phyloP scores from a whole-genome alignment of 2,329 filamentous ascomycete genomes.

The Trichoderma sp. region DNA sequence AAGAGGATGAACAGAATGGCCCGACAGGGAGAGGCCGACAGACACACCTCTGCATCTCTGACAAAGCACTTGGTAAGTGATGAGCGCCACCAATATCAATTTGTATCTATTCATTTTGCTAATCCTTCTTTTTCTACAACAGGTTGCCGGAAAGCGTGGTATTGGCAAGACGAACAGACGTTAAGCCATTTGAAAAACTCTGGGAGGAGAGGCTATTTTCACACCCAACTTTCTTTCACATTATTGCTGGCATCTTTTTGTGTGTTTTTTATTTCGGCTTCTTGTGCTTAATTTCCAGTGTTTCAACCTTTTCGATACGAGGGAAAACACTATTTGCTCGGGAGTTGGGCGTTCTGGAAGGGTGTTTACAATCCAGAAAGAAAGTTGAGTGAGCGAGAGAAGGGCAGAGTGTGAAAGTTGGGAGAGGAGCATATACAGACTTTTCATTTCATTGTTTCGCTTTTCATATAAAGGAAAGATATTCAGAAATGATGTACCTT shows the following conservation, averaged over 20 bases:
- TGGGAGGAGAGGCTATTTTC: neutral
- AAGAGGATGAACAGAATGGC: conserved; percentile 99
- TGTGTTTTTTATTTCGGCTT: neutral
- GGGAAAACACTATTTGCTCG: conserved; percentile 25
- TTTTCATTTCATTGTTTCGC: neutral
- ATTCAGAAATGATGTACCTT: neutral
- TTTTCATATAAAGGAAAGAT: neutral
- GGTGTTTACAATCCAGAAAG: conserved; percentile 9
- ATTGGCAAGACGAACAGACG: conserved; percentile 83
- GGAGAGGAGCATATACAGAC: neutral
- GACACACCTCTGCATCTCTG: conserved; percentile 77
- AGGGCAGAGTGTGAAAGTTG: neutral
- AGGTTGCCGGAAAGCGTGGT: conserved; percentile 84
- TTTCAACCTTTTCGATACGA: neutral
- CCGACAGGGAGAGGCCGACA: conserved; percentile 92
- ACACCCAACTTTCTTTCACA: conserved; percentile 4
- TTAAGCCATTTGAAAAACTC: conserved; percentile 38
- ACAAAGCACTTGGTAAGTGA: conserved; percentile 84
- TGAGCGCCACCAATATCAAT: neutral
- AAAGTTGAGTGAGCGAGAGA: neutral
- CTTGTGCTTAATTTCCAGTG: neutral
- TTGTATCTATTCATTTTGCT: neutral
- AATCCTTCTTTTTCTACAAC: conserved; percentile 42
- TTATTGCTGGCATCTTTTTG: neutral
- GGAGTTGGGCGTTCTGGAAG: conserved; percentile 32